Evolutionary conservation across 1,284 basidiomycete genomes (phyloP), one percentile per base, ranked within the genome.

Genomic region (Austroboletus novae-zelandiae): DNA sequence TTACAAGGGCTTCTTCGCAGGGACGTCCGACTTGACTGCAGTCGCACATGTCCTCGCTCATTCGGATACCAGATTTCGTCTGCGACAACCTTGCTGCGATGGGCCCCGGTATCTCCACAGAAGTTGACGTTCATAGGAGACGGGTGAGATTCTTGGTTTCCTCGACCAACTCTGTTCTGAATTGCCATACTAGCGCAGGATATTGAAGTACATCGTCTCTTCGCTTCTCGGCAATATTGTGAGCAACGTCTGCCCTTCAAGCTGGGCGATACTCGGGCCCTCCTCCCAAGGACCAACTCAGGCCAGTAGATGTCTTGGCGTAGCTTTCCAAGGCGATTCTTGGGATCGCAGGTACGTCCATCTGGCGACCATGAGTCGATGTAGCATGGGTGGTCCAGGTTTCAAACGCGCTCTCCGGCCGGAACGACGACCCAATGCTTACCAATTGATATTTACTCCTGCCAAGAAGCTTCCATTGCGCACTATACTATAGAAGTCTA

Each of bases 291-390:
- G 62, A 65, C 14, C 52, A 52, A 9, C 57, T 60, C 23, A 43
- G 40, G 35, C 40, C 66, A n/a, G 71, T 86, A 37, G 85, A 91
- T 55, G 78, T 80, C 15, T 69, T 86, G 48, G 61, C 71, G 17
- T 86, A 79, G 77, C 74, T 89, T 9, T 78, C 75, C 2, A 77
- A 80, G 31, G 86, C 85, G 1, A 90, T 86, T 39, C 88, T 91
- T 49, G 86, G 86, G 6, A 71, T 83, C 40, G 83, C 87, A 17
- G 84, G 84, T 74, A 55, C 39, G 66, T 50, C 37, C 5, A 43
- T 41, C 48, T 41, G 42, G 37, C 34, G 34, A 17, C 5, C 2
- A 23, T 23, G n/a, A n/a, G n/a, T n/a, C n/a, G n/a, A n/a, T n/a
- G n/a, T n/a, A n/a, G n/a, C n/a, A n/a, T n/a, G n/a, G n/a, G n/a